Percentiles rank a stretch among this genome's conserved stretches.
These are phyloP conservation scores for Phragmites australis DNA, from an alignment of 176 grass and related monocot species.

Conservation along the genomic window DNA sequence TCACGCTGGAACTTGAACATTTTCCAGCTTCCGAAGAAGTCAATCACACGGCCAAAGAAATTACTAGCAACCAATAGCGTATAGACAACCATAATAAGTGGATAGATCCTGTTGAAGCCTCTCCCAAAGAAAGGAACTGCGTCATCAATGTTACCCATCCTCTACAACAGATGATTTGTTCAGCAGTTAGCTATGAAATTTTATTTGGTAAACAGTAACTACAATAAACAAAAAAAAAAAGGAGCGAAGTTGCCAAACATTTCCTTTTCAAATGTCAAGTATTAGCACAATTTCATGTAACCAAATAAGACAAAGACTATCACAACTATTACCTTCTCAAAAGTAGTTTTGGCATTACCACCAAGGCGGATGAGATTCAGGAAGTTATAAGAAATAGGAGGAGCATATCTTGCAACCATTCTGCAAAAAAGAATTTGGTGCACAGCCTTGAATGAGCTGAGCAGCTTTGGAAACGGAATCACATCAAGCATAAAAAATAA, in stretches of 20 bases:
- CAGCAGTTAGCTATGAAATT: slow-evolving; percentile 15
- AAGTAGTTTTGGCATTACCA: slow-evolving; percentile 86
- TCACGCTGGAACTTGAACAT: slow-evolving; percentile 86
- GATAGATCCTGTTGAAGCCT: slow-evolving; percentile 99
- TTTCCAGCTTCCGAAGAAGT: slow-evolving; percentile 98
- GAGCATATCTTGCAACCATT: slow-evolving; percentile 99
- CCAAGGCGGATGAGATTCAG: slow-evolving; percentile 97
- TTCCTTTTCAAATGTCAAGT: slow-evolving; percentile 12
- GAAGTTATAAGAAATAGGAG: slow-evolving; percentile 99
- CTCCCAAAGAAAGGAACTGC: slow-evolving; percentile 99
- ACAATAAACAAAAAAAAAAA: background rate
- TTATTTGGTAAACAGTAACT: slow-evolving; percentile 14
- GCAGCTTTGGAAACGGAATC: slow-evolving; percentile 31
- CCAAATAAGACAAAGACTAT: slow-evolving; percentile 22
- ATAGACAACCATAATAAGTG: slow-evolving; percentile 98
- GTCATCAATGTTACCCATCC: slow-evolving; percentile 99
- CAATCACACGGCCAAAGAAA: slow-evolving; percentile 91
- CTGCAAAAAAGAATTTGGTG: slow-evolving; percentile 59
- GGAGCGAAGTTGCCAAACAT: background rate
- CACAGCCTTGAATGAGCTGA: slow-evolving; percentile 24
- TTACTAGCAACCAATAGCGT: slow-evolving; percentile 90
- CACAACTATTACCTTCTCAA: slow-evolving; percentile 73
- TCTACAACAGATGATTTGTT: slow-evolving; percentile 58
- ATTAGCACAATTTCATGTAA: background rate
- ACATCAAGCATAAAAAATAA: slow-evolving; percentile 24